Evolutionary conservation across 805 yeast genomes (phyloP), one percentile per base, ranked within the genome.

Genomic region (Hanseniaspora taiwanica): DNA sequence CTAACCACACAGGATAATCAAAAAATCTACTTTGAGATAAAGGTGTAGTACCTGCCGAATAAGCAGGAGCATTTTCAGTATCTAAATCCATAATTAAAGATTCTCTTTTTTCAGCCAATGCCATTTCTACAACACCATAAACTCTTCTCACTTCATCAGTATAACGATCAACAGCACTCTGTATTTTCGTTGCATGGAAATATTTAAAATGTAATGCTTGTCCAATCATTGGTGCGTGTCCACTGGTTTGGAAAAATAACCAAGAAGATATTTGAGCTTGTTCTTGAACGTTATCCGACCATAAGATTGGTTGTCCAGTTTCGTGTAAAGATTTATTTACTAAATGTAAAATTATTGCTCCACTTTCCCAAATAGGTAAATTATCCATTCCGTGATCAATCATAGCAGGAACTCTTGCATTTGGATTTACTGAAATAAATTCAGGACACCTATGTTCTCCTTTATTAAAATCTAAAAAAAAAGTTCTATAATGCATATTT

Each of bases 221-320:
- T 16, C 96, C 96, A 51, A 87, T 82, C 94, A 87, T 87, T n/a
- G 96, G 96, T 0, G 96, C 94, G 57, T 86, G 96, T 6, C 97
- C 96, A 4, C 93, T 81, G 2, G 96, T 85, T 62, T 87, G 97
- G 67, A 87, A 87, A 54, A 84, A 87, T 29, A 89, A 67, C 96
- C 96, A 87, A 6, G 86, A 74, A 44, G 76, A 71, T 43, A 87
- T 84, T 56, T 81, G 89, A 3, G 87, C 70, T 63, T 85, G 95
- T 47, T 84, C 94, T 12, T 74, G 67, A 40, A 80, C 56, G 53
- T 79, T 80, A 40, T 74, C 78, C 3, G 93, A 76, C 85, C 94
- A 89, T 31, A 59, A 54, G 40, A 85, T 70, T 8, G 82, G 68
- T 50, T 89, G 81, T 6, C 82, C 82, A 39, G 66, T 71, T 46